Evolutionary conservation across 179 eudicot genomes (phyloP), one percentile per base, ranked within the genome.

Genomic region (Spergularia azorica): DNA sequence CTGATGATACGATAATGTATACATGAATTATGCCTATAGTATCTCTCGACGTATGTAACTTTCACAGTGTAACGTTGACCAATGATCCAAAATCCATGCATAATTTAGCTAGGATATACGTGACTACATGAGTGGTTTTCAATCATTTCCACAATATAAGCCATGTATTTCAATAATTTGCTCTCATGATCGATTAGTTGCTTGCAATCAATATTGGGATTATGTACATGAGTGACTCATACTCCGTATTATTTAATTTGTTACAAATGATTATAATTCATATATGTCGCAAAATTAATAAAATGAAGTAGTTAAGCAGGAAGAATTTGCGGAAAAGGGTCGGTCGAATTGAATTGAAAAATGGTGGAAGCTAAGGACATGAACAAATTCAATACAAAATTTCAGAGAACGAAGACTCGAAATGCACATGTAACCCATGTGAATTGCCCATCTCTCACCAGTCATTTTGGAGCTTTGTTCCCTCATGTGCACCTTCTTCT

Each of bases 381-480:
- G 80, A 72, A 76, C 32, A 11, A 71, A 63, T 38, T 63, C 2
- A 73, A 26, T 26, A 26, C 32, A 26, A 26, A 26, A 26, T 26
- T 26, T 64, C 32, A 6, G 71, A 36, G n/a, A 13, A 73, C 13
- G 46, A 26, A 38, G 63, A 67, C 3, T 67, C 12, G 70, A 79
- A 20, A 26, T 73, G 84, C 83, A 82, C 87, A 82, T 82, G 85
- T 73, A 51, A 56, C 41, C 32, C 87, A 84, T 82, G 85, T 84
- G 85, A 70, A 74, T 51, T 67, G 46, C 43, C 70, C 57, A 55
- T 38, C 48, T 3, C 13, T 76, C 17, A 72, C 38, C 18, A 81
- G 61, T 70, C 67, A 46, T 18, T 60, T 69, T 67, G 48, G 48
- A 39, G 62, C 52, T 64, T 55, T 64, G 65, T 16, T 64, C 32